Conservation (phyloP, 1,284 basidiomycete genomes). For the Fomes fomentarius region DNA sequence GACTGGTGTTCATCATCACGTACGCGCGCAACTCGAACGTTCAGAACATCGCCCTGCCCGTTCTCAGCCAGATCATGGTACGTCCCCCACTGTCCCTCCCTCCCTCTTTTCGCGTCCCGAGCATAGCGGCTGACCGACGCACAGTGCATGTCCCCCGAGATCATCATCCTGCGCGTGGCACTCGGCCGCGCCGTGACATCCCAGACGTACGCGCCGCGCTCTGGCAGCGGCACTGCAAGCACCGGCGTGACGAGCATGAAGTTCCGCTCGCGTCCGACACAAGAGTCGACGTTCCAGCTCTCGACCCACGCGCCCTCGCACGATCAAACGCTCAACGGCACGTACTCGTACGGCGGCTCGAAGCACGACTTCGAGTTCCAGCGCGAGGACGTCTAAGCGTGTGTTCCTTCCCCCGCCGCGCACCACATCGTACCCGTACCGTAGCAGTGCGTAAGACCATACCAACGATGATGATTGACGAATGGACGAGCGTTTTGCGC, state of each 20-base stretch:
- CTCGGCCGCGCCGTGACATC: conserved; percentile 13
- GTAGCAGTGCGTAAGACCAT: too few species aligned
- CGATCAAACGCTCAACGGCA: background rate
- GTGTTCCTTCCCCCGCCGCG: too few species aligned
- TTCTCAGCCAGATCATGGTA: conserved; percentile 23
- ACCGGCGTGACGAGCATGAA: background rate
- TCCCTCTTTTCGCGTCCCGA: background rate
- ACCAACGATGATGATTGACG: too few species aligned
- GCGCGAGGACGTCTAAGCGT: background rate
- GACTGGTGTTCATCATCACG: conserved; percentile 35
- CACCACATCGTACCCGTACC: too few species aligned
- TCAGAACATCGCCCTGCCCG: conserved; percentile 28
- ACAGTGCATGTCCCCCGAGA: conserved; percentile 19
- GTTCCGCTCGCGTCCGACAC: background rate
- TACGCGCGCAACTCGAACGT: conserved; percentile 28
- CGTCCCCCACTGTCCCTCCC: background rate
- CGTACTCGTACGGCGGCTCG: background rate
- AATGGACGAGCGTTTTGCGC: too few species aligned
- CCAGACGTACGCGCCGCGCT: background rate
- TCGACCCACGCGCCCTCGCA: background rate
- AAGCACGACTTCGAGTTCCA: background rate
- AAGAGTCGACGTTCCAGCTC: background rate
- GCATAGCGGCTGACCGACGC: background rate
- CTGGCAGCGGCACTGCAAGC: background rate
- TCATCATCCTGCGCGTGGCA: conserved; percentile 21